Evolutionary conservation across 371 early-diverging fungal genomes (phyloP).

Genomic region (Rhizopus sp.): DNA sequence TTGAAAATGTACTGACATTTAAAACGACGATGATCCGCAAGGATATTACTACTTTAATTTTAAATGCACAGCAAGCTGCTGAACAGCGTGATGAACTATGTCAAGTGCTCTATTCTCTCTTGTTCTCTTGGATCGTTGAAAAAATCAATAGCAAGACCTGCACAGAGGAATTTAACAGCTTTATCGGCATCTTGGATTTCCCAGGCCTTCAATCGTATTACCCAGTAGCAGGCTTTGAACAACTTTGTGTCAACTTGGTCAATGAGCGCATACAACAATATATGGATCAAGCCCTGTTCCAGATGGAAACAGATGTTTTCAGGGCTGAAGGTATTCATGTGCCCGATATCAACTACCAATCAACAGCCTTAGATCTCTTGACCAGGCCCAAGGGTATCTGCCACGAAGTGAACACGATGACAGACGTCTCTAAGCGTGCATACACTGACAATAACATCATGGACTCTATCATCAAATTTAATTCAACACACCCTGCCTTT

Average conservation of each 20-base stretch:
- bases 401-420: conserved; percentile 56
- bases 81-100: conserved; percentile 83
- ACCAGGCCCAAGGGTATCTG: conserved; percentile 59
- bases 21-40: conserved; percentile 78
- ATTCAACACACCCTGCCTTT: conserved; percentile 47
- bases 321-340: conserved; percentile 58
- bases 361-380: conserved; percentile 40
- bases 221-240: conserved; percentile 60
- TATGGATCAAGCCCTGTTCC: conserved; percentile 62
- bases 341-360: conserved; percentile 22
- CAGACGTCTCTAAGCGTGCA: conserved; percentile 38
- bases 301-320: conserved; percentile 41
- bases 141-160: conserved; percentile 80
- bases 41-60: conserved; percentile 86
- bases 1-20: conserved; percentile 86
- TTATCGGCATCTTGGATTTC: conserved; percentile 75
- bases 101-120: conserved; percentile 74
- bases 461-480: conserved; percentile 49
- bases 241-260: conserved; percentile 79
- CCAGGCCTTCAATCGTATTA: conserved; percentile 48
- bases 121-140: conserved; percentile 90
- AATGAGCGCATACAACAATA: conserved; percentile 81
- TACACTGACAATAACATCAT: conserved; percentile 43
- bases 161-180: conserved; percentile 64
- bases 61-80: conserved; percentile 75